Conservation (phyloP, 1,284 basidiomycete species). For the Cutaneotrichosporon cavernicola region DNA sequence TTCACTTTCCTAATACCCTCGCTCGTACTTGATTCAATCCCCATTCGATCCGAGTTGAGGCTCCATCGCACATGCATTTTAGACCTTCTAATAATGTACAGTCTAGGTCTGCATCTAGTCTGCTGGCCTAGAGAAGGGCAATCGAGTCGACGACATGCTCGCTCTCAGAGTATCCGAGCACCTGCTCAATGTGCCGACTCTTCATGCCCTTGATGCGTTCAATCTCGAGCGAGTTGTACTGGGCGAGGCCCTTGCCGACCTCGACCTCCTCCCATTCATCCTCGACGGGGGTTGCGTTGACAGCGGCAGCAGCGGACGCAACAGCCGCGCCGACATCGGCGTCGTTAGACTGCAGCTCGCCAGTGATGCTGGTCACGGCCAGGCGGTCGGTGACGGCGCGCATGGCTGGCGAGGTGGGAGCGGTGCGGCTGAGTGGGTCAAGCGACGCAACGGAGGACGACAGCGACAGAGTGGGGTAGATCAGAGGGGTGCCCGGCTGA, state of each 20-base stretch:
- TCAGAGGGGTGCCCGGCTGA: constrained; percentile 47
- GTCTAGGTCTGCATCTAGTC: not conserved
- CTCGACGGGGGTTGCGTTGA: not conserved
- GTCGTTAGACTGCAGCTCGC: constrained; percentile 6
- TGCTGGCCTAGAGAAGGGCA: constrained; percentile 35
- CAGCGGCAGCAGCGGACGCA: not conserved
- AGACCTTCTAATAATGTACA: not conserved
- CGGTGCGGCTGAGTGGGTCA: constrained; percentile 45
- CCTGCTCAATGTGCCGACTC: constrained; percentile 75
- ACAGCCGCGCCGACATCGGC: not conserved
- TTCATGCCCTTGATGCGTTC: constrained; percentile 82
- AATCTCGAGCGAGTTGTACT: constrained; percentile 94
- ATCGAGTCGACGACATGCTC: constrained; percentile 96
- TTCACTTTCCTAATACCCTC: too few species aligned
- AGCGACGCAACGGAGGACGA: constrained; percentile 52
- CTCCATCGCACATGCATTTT: constrained; percentile 2
- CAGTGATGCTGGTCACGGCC: constrained; percentile 7
- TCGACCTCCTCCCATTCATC: constrained; percentile 77
- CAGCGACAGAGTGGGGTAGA: constrained; percentile 48
- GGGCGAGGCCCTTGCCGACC: constrained; percentile 89
- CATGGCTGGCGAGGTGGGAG: constrained; percentile 40
- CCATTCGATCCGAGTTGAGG: not conserved
- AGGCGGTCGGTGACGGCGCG: constrained; percentile 33
- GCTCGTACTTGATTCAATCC: too few species aligned
- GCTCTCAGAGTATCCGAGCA: constrained; percentile 89